Conservation (phyloP, 2,329 filamentous ascomycete genomes). For the Pseudopyricularia javanii region DNA sequence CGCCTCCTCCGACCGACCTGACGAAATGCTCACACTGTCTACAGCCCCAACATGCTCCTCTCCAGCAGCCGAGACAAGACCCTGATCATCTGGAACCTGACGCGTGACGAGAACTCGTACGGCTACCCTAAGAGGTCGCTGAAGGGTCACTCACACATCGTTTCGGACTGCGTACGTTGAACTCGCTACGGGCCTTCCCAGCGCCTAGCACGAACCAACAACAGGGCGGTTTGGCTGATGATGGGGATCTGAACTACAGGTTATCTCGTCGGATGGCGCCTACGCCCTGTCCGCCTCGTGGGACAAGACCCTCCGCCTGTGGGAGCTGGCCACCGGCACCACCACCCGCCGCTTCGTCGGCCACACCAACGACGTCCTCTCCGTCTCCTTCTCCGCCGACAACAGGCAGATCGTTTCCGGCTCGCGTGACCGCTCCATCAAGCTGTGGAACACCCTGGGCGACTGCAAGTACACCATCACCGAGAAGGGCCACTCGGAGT, state of each 20-base stretch:
- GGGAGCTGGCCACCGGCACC: slow-evolving; percentile 94
- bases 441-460: slow-evolving; percentile 99
- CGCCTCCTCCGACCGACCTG: background rate
- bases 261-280: slow-evolving; percentile 98
- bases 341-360: slow-evolving; percentile 98
- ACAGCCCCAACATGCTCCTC: slow-evolving; percentile 97
- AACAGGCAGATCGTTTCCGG: slow-evolving; percentile 99
- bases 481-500: slow-evolving; percentile 99
- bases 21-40: slow-evolving; percentile 10
- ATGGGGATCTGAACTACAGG: slow-evolving; percentile 33
- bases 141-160: slow-evolving; percentile 98
- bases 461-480: slow-evolving; percentile 99
- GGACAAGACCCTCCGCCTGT: slow-evolving; percentile 99
- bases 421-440: slow-evolving; percentile 96
- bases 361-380: slow-evolving; percentile 99
- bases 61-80: slow-evolving; percentile 97
- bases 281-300: slow-evolving; percentile 98
- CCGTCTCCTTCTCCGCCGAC: slow-evolving; percentile 99
- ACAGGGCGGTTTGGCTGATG: slow-evolving; percentile 19
- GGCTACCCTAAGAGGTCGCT: slow-evolving; percentile 99
- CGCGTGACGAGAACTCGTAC: slow-evolving; percentile 95
- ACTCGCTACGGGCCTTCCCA: background rate
- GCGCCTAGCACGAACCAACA: background rate
- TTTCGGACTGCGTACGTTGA: slow-evolving; percentile 94
- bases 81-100: slow-evolving; percentile 99